Evolutionary conservation across 768 basidiomycete species (phyloP), one percentile per base, ranked within the genome.

Genomic region (Agaricus blazei): DNA sequence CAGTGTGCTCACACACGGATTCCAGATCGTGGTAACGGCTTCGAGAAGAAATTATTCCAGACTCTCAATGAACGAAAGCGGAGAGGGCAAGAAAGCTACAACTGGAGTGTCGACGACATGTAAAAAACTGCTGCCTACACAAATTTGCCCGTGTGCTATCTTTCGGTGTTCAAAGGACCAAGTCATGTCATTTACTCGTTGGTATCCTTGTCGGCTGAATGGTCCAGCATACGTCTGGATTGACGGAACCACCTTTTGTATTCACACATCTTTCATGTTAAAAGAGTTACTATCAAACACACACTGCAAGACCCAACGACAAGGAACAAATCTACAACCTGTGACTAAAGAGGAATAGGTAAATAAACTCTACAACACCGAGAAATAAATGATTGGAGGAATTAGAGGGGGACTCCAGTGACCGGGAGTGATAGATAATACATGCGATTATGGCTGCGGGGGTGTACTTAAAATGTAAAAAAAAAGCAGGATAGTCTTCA

Each of bases 41-140:
- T 95, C 63, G 96, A 98, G 74, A 90, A 88, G 75, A 93, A 93
- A 63, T 73, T 84, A 50, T 96, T 95, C 75, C 93, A 98, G 69
- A 79, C 78, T 54, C 74, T 78, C 58, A 98, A 98, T 67, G 81
- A 88, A 41, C 78, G 76, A 65, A 82, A 83, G 64, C 81, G 95
- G 57, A 78, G 72, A 56, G 81, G 81, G 4, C 68, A 79, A 26
- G 92, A 93, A 65, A 86, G 85, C 50, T 86, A 94, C 62, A 75
- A 83, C 57, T 96, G 90, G 90, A 85, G 92, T 58, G 85, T 88
- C 52, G 94, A 97, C 60, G 94, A 96, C 66, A 97, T 97, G 94
- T 96, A 82, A 63, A 11, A 1, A 3, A 19, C 19, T 26, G 38
- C 40, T 6, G 19, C 40, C 2, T 49, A 15, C 15, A 3, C n/a